These are phyloP conservation scores for Helminthosporium solani DNA, from an alignment of 2,329 filamentous ascomycete species.

Conservation along the genomic window DNA sequence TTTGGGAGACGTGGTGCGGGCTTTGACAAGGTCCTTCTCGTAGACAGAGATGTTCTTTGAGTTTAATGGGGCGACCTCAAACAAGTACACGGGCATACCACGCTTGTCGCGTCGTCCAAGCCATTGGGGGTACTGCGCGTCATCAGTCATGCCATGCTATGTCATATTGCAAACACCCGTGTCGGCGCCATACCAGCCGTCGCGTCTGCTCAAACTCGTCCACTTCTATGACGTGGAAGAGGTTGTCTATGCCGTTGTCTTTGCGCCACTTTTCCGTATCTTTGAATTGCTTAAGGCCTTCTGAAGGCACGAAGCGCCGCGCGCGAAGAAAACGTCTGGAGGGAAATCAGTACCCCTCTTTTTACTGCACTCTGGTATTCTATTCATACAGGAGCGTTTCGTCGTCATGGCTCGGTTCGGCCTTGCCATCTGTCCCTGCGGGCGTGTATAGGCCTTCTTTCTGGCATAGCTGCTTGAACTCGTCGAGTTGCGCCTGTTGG, in stretches of 20 bases:
- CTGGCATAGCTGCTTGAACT: constrained; percentile 70
- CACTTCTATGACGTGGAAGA: constrained; percentile 85
- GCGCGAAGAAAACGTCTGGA: constrained; percentile 80
- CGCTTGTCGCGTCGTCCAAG: constrained; percentile 86
- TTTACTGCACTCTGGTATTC: constrained; percentile 24
- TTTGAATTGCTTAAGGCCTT: constrained; percentile 80
- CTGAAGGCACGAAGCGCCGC: constrained; percentile 73
- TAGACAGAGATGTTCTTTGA: constrained; percentile 78
- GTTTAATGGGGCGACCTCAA: constrained; percentile 81
- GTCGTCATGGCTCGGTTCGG: constrained; percentile 67
- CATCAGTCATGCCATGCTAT: constrained; percentile 16
- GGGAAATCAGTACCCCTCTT: constrained; percentile 26
- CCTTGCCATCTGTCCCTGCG: constrained; percentile 32
- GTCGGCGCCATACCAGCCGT: constrained; percentile 60
- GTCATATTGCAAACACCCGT: constrained; percentile 1
- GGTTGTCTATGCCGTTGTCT: constrained; percentile 71
- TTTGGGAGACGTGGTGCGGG: constrained; percentile 61
- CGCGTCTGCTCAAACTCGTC: constrained; percentile 80
- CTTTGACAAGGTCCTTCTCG: constrained; percentile 62
- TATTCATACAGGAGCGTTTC: constrained; percentile 65
- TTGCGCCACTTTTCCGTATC: constrained; percentile 86
- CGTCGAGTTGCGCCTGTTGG: constrained; percentile 66
- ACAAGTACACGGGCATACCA: constrained; percentile 90
- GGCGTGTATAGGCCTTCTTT: constrained; percentile 65
- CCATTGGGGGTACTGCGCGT: constrained; percentile 82